Percentiles rank a stretch among this genome's conserved stretches.
Evolutionary conservation across 2,329 filamentous ascomycete species (phyloP).

Genomic region (Tricladium varicosporioides): DNA sequence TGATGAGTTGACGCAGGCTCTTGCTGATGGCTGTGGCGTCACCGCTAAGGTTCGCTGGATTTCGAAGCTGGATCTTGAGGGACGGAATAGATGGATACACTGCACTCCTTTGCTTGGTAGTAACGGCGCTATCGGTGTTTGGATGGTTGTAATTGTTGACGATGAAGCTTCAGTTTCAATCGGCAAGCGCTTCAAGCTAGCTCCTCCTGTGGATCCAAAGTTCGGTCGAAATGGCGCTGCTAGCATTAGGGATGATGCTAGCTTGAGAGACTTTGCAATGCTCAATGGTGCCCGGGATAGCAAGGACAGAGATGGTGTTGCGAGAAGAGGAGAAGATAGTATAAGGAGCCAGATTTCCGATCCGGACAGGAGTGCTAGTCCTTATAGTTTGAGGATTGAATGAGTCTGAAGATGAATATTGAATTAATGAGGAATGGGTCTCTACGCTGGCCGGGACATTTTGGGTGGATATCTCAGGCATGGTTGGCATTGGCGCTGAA

Average conservation of each 20-base stretch:
- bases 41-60: constrained; percentile 76
- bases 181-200: constrained; percentile 23
- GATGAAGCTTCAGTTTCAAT: constrained; percentile 44
- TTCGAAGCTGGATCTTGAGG: constrained; percentile 45
- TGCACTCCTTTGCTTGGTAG: constrained; percentile 69
- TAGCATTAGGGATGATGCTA: constrained; percentile 16
- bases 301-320: constrained; percentile 10
- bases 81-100: constrained; percentile 71
- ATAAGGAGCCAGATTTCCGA: constrained; percentile 14
- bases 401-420: not conserved
- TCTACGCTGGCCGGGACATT: not conserved
- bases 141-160: constrained; percentile 75
- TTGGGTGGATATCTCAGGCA: no score
- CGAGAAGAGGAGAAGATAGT: constrained; percentile 11
- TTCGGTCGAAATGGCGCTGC: constrained; percentile 21
- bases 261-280: constrained; percentile 28
- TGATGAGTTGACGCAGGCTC: constrained; percentile 52
- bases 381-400: constrained; percentile 26
- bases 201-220: constrained; percentile 32
- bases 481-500: not conserved
- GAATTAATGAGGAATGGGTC: not conserved
- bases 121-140: constrained; percentile 68
- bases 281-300: constrained; percentile 14
- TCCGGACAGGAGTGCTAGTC: constrained; percentile 22
- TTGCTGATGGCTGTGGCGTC: constrained; percentile 66